Evolutionary conservation across 2,329 filamentous ascomycete genomes (phyloP).

Genomic region (Stemphylium vesicarium): DNA sequence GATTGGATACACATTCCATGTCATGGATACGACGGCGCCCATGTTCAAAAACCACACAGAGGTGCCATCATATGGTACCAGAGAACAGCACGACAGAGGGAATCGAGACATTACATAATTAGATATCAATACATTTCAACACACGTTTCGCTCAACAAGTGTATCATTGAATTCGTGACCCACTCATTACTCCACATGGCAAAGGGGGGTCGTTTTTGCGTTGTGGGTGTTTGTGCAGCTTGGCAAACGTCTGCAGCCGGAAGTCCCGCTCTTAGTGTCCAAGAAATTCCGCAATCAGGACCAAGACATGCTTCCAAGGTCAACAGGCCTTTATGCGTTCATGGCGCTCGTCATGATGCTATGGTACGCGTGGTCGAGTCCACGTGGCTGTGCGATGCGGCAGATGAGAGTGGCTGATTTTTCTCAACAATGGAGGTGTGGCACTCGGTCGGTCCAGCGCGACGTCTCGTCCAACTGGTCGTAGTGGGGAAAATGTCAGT

Average conservation of each 20-base stretch:
- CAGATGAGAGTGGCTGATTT: background rate
- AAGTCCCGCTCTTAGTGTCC: slow-evolving; percentile 5
- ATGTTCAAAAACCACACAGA: too few species aligned
- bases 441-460: background rate
- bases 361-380: background rate
- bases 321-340: background rate
- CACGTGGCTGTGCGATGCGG: slow-evolving; percentile 1
- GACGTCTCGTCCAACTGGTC: background rate
- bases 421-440: background rate
- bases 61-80: too few species aligned
- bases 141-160: background rate
- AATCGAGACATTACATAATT: too few species aligned
- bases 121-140: background rate
- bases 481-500: background rate
- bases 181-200: background rate
- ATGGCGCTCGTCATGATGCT: slow-evolving; percentile 4
- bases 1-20: too few species aligned
- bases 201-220: background rate
- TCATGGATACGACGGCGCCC: too few species aligned
- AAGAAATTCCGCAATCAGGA: slow-evolving; percentile 2
- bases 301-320: slow-evolving; percentile 3
- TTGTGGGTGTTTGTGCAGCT: background rate
- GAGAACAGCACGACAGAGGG: too few species aligned
- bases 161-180: background rate
- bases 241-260: background rate